These are phyloP conservation scores for Coemansia sp. DNA, from an alignment of 192 early-diverging fungal species.

Conservation along the genomic window DNA sequence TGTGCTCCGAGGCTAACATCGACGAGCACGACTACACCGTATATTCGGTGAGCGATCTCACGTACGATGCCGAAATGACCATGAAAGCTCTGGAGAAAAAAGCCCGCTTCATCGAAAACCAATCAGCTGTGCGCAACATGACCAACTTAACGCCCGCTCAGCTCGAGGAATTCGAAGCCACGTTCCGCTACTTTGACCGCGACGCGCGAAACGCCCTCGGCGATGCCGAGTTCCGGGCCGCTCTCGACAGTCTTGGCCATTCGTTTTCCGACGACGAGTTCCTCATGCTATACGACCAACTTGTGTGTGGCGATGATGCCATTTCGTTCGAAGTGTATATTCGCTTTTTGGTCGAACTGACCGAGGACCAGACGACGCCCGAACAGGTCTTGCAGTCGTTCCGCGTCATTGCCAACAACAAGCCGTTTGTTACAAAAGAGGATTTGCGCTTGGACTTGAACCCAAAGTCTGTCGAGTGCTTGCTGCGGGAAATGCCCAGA, in stretches of 20 bases:
- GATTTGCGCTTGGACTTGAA: conserved; percentile 82
- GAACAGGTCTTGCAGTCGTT: conserved; percentile 87
- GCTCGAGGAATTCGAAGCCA: conserved; percentile 87
- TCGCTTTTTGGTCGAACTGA: conserved; percentile 77
- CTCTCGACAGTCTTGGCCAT: conserved; percentile 76
- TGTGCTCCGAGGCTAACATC: conserved; percentile 81
- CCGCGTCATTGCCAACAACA: conserved; percentile 80
- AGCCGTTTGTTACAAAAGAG: conserved; percentile 80
- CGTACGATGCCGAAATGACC: conserved; percentile 80
- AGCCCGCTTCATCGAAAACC: conserved; percentile 89
- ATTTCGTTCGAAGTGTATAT: conserved; percentile 90
- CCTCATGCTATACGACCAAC: conserved; percentile 63
- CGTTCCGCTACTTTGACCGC: conserved; percentile 91
- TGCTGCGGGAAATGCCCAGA: conserved; percentile 74
- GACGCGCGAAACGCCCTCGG: conserved; percentile 79
- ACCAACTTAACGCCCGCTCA: conserved; percentile 92
- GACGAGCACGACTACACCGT: conserved; percentile 94
- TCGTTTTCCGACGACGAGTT: conserved; percentile 75
- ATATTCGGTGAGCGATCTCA: conserved; percentile 85
- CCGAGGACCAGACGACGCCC: conserved; percentile 87
- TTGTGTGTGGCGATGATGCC: conserved; percentile 61
- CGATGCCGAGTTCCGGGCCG: conserved; percentile 80
- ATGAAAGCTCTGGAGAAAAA: conserved; percentile 80
- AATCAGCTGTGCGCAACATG: conserved; percentile 88
- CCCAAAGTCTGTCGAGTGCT: conserved; percentile 67